Conservation (phyloP, 192 early-diverging fungal species). For the Mortierella alpina region DNA sequence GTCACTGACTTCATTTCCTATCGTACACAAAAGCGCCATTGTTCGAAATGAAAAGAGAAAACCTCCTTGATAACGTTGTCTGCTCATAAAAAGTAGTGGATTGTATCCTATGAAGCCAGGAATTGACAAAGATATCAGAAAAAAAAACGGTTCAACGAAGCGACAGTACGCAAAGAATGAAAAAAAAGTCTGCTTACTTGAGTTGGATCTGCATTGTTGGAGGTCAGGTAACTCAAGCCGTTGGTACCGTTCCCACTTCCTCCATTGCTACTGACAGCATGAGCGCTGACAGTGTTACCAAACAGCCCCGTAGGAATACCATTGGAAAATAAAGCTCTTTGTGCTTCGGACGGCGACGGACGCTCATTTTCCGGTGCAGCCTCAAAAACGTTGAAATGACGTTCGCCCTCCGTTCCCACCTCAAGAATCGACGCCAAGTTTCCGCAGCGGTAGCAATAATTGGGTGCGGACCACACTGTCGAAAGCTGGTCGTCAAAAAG, state of each 20-base stretch:
- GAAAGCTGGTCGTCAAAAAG: slow-evolving; percentile 86
- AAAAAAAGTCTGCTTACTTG: slow-evolving; percentile 27
- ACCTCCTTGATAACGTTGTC: background rate
- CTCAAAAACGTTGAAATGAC: slow-evolving; percentile 91
- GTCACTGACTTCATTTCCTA: background rate
- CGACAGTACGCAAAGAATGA: background rate
- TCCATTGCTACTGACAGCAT: slow-evolving; percentile 3
- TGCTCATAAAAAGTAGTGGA: slow-evolving; percentile 53
- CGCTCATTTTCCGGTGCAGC: slow-evolving; percentile 85
- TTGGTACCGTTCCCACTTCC: slow-evolving; percentile 1
- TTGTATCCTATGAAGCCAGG: slow-evolving; percentile 28
- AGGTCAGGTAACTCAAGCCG: background rate
- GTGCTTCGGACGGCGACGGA: slow-evolving; percentile 34
- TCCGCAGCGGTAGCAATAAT: slow-evolving; percentile 89
- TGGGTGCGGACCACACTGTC: slow-evolving; percentile 90
- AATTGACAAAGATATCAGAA: background rate
- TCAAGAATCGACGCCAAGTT: slow-evolving; percentile 88
- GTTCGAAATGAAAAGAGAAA: background rate
- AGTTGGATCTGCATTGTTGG: slow-evolving; percentile 13
- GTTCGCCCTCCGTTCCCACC: slow-evolving; percentile 76
- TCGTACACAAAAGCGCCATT: slow-evolving; percentile 3
- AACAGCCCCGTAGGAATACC: slow-evolving; percentile 21
- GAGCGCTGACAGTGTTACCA: background rate
- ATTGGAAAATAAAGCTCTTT: slow-evolving; percentile 39
- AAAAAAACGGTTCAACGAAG: background rate